Conservation (phyloP, 83 land plant species). For the Picea abies region DNA sequence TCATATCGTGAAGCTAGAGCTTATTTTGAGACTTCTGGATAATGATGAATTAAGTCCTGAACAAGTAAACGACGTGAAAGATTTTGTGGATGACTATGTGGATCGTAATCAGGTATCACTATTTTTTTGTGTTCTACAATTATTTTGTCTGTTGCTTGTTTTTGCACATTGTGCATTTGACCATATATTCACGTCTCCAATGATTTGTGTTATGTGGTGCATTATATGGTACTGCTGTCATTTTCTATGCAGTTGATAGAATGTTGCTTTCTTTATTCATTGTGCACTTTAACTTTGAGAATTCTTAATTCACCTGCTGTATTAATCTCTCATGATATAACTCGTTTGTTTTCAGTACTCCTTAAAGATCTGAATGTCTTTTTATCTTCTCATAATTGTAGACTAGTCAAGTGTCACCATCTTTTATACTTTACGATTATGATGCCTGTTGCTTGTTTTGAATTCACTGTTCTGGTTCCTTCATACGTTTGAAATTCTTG, state of each 20-base stretch:
- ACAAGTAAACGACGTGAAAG: conserved; percentile 92
- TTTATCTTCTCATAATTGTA: too few relatives aligned
- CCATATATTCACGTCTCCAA: not conserved
- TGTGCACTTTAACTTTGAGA: too few relatives aligned
- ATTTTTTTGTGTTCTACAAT: conserved; percentile 5
- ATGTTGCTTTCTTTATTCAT: not conserved
- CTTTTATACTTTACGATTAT: not conserved
- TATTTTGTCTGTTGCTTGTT: conserved; percentile 8
- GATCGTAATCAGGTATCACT: conserved; percentile 89
- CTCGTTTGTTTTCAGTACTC: not conserved
- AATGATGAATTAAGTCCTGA: conserved; percentile 98
- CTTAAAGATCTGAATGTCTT: too few relatives aligned
- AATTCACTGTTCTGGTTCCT: not conserved
- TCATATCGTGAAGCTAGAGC: conserved; percentile 90
- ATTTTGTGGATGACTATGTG: conserved; percentile 94
- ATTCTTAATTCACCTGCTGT: not conserved
- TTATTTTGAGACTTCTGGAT: conserved; percentile 87
- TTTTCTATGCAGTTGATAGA: not conserved
- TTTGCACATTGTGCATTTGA: not conserved
- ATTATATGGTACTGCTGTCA: too few relatives aligned
- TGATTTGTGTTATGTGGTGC: not conserved
- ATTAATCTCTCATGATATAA: not conserved
- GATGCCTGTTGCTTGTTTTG: not conserved
- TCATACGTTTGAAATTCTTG: not conserved
- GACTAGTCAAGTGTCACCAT: too few relatives aligned